Evolutionary conservation across 164 flowering plant genomes (phyloP).

Genomic region (Berberis vulgaris): DNA sequence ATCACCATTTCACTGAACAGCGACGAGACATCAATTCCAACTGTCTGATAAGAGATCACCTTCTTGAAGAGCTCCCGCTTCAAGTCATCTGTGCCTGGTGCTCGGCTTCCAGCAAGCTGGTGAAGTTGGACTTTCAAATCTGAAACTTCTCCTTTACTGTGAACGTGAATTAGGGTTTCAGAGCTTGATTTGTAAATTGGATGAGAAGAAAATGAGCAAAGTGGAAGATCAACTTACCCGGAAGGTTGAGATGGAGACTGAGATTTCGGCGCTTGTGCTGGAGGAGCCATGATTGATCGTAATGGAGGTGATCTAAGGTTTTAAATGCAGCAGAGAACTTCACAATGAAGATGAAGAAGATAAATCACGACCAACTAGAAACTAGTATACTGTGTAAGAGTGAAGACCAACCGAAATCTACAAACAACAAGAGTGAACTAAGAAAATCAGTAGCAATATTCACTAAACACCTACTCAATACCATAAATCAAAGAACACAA

Average conservation of each 20-base stretch:
- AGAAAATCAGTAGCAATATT: too few species aligned
- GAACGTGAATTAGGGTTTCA: conserved; percentile 1
- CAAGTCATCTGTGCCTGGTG: conserved; percentile 85
- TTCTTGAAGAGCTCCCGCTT: conserved; percentile 94
- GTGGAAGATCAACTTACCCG: conserved; percentile 38
- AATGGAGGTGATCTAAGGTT: conserved; percentile 1
- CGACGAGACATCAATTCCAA: conserved; percentile 92
- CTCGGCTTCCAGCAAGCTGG: conserved; percentile 85
- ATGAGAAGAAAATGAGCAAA: not conserved
- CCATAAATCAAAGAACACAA: too few species aligned
- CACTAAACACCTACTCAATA: too few species aligned
- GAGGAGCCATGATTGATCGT: conserved; percentile 26
- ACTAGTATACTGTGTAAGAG: too few species aligned
- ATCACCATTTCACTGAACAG: conserved; percentile 99
- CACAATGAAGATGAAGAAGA: not conserved
- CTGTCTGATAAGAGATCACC: conserved; percentile 93
- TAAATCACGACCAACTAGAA: too few species aligned
- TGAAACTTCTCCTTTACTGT: conserved; percentile 86
- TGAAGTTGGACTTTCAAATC: conserved; percentile 90
- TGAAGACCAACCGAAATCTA: too few species aligned
- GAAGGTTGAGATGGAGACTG: conserved; percentile 91
- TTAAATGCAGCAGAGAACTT: not conserved
- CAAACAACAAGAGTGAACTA: too few species aligned
- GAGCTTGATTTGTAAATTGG: not conserved
- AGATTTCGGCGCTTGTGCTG: conserved; percentile 22